Evolutionary conservation across 1,284 basidiomycete genomes (phyloP), one percentile per base, ranked within the genome.

Genomic region (Ceratorhiza oryzae-sativae): DNA sequence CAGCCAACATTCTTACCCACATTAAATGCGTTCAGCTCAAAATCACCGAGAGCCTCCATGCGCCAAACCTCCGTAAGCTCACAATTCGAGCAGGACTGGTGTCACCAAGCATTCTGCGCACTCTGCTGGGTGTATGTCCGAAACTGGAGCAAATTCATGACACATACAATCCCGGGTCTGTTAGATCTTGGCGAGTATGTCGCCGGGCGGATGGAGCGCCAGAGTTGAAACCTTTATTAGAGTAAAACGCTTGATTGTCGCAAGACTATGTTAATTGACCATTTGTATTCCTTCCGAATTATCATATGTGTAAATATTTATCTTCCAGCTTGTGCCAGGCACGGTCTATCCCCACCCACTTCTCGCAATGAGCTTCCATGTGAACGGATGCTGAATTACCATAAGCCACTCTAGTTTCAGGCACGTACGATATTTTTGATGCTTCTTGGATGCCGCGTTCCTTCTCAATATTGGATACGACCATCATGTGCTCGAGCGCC

Each of bases 51-150:
- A 39, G 20, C n/a, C 20, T 67, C 1, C 34, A 53, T 30, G 25
- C 48, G 25, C 51, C 63, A 2, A 51, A 55, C 13, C 49, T 67
- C 10, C 65, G 65, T 5, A 68, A 45, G 20, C 30, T 68, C n/a
- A 68, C 65, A 8, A 51, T 51, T 15, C 39, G 51, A 32, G 65
- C 51, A 5, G 39, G 39, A 20, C 10, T 68, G 20, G 34, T 68
- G 6, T 56, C 65, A 1, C 65, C 65, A 42, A 45, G 8, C 51
- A 25, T 27, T 13, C 53, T 68, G 2, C 49, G 42, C 18, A 25
- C 32, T 15, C 13, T 68, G 34, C 32, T 56, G 15, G 25, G 13
- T 25, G 27, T 20, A 27, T 68, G 65, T 27, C 65, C 65, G n/a
- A 34, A 25, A 13, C 51, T 68, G 8, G 65, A 45, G 27, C 51